Conservation (phyloP, 2,329 filamentous ascomycete species). For the Xylariaceae sp. region DNA sequence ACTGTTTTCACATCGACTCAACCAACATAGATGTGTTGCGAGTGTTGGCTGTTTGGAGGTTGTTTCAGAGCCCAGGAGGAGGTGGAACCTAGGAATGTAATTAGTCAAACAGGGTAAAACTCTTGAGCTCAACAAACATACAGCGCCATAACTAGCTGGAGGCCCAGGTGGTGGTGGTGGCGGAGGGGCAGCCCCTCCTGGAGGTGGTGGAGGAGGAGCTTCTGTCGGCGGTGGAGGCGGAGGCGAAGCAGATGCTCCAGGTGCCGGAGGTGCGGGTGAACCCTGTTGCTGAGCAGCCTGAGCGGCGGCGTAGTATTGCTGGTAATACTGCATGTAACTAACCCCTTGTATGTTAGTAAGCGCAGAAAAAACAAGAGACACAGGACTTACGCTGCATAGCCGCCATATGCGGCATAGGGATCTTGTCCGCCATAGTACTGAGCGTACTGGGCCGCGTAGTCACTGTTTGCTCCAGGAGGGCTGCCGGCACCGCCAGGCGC, state of each 20-base stretch:
- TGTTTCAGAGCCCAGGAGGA: slow-evolving; percentile 57
- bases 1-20: not conserved
- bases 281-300: slow-evolving; percentile 55
- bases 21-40: not conserved
- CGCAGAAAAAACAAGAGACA: not conserved
- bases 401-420: slow-evolving; percentile 89
- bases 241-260: slow-evolving; percentile 56
- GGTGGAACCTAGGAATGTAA: slow-evolving; percentile 55
- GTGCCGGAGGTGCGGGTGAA: slow-evolving; percentile 49
- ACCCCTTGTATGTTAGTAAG: slow-evolving; percentile 2
- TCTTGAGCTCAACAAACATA: slow-evolving; percentile 48
- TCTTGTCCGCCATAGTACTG: slow-evolving; percentile 79
- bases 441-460: slow-evolving; percentile 83
- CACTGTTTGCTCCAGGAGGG: slow-evolving; percentile 45
- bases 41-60: not conserved
- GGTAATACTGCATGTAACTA: slow-evolving; percentile 73
- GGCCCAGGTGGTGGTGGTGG: slow-evolving; percentile 65
- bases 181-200: slow-evolving; percentile 57
- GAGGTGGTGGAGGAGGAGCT: slow-evolving; percentile 68
- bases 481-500: slow-evolving; percentile 49
- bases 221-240: slow-evolving; percentile 65
- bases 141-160: slow-evolving; percentile 68
- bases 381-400: slow-evolving; percentile 72
- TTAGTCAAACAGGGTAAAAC: not conserved
- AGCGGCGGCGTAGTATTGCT: slow-evolving; percentile 68